A percentile compares a stretch with the other conserved stretches of the same genome.
phyloP scores from a whole-genome alignment of 2,329 filamentous ascomycete species.

The Penicillium corylophilum region DNA sequence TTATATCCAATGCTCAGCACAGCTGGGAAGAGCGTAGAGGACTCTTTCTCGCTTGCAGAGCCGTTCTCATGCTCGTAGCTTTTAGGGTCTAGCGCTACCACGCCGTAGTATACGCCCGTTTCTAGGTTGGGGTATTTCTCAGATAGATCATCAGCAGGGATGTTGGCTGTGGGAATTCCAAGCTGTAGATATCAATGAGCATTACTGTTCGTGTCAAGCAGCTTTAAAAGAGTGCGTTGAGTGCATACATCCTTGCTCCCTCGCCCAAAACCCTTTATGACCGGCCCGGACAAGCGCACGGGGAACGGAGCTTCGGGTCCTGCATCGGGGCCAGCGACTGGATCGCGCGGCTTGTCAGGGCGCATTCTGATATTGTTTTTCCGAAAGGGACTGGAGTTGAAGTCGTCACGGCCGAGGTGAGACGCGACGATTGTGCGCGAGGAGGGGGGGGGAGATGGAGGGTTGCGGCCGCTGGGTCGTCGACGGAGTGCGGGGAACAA shows the following conservation, averaged over 20 bases:
- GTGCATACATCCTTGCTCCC: slow-evolving; percentile 79
- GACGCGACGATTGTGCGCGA: not conserved
- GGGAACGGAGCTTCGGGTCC: slow-evolving; percentile 80
- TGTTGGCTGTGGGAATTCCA: slow-evolving; percentile 94
- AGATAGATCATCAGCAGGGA: slow-evolving; percentile 66
- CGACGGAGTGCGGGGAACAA: not conserved
- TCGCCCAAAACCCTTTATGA: slow-evolving; percentile 90
- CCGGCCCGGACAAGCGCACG: slow-evolving; percentile 76
- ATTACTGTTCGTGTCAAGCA: not conserved
- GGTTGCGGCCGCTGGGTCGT: not conserved
- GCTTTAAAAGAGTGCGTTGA: not conserved
- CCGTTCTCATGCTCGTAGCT: slow-evolving; percentile 27
- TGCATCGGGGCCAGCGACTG: slow-evolving; percentile 68
- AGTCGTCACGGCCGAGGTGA: not conserved
- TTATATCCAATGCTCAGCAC: slow-evolving; percentile 97
- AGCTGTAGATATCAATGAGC: slow-evolving; percentile 56
- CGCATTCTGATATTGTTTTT: slow-evolving; percentile 36
- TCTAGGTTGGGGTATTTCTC: slow-evolving; percentile 56
- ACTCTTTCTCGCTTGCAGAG: slow-evolving; percentile 14
- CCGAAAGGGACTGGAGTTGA: not conserved
- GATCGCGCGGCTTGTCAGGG: slow-evolving; percentile 59
- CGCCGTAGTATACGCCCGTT: slow-evolving; percentile 92
- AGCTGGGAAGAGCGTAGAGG: slow-evolving; percentile 67
- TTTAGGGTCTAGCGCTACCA: slow-evolving; percentile 66
- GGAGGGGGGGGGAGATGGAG: not conserved